Evolutionary conservation across 257 asterid genomes (phyloP).

Genomic region (Lycium barbarum): DNA sequence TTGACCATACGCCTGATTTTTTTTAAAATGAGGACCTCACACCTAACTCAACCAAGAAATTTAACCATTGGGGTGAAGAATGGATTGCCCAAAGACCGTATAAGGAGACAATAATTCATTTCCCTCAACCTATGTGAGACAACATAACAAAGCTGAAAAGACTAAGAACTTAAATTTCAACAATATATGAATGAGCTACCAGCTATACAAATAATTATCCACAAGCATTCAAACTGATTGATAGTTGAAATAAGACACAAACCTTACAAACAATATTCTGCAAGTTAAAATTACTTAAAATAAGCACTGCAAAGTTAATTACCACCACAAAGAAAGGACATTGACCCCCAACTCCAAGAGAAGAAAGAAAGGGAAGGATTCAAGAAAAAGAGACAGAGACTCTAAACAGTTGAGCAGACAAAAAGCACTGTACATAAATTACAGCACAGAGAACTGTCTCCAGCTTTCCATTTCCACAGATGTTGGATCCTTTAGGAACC

Average conservation of each 20-base stretch:
- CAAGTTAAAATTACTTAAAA: not conserved
- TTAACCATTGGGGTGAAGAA: not conserved
- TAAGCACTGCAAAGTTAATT: not conserved
- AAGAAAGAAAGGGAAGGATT: not conserved
- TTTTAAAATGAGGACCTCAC: too few relatives aligned
- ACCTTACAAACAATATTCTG: constrained; percentile 23
- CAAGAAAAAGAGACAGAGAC: constrained; percentile 12
- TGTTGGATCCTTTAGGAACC: constrained; percentile 42
- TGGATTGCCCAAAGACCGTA: not conserved
- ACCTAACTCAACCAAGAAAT: not conserved
- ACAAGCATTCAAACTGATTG: constrained; percentile 27
- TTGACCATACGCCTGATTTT: not conserved
- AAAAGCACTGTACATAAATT: constrained; percentile 72
- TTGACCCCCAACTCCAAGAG: not conserved
- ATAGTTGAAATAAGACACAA: constrained; percentile 13
- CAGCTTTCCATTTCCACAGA: constrained; percentile 44
- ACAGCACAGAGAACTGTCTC: constrained; percentile 48
- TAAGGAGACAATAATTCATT: not conserved
- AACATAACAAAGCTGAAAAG: constrained; percentile 1
- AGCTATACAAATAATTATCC: constrained; percentile 9
- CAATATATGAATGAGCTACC: constrained; percentile 13
- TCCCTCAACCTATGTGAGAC: not conserved
- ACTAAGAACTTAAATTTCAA: not conserved
- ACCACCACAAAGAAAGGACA: constrained; percentile 21
- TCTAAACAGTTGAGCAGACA: constrained; percentile 44